Evolutionary conservation across 2,329 filamentous ascomycete genomes (phyloP).

Genomic region (Furcasterigmium furcatum): DNA sequence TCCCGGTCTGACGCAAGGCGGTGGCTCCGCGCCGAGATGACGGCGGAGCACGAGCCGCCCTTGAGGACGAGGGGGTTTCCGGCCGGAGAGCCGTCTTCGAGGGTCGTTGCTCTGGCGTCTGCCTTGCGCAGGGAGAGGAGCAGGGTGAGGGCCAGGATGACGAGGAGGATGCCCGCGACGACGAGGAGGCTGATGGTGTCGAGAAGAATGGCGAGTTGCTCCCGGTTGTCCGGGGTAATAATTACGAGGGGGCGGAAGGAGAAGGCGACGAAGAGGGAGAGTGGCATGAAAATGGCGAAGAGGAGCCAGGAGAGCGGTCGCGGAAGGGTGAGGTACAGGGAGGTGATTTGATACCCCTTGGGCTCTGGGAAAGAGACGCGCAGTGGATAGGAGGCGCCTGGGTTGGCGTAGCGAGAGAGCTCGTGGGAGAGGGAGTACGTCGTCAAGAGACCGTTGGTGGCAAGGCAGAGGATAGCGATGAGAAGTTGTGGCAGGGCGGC

Average conservation of each 20-base stretch:
- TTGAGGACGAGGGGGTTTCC: conserved; percentile 47
- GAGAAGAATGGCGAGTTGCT: conserved; percentile 17
- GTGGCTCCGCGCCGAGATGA: conserved; percentile 48
- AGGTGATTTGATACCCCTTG: conserved; percentile 40
- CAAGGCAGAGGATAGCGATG: conserved; percentile 43
- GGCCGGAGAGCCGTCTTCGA: conserved; percentile 26
- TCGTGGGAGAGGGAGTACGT: conserved; percentile 49
- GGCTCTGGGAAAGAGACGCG: conserved; percentile 43
- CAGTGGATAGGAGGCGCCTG: conserved; percentile 26
- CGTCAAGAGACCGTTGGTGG: conserved; percentile 42
- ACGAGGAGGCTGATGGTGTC: conserved; percentile 36
- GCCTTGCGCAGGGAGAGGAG: conserved; percentile 37
- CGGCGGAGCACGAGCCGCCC: conserved; percentile 47
- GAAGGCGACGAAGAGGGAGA: conserved; percentile 44
- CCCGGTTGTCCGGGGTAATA: too few relatives aligned
- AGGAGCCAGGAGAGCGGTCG: conserved; percentile 41
- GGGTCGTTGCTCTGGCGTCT: conserved; percentile 24
- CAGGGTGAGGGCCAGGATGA: conserved; percentile 27
- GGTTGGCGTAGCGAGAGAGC: conserved; percentile 37
- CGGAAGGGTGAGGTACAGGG: conserved; percentile 48
- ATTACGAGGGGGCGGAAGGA: conserved; percentile 17
- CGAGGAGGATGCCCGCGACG: conserved; percentile 34
- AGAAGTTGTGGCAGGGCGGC: conserved; percentile 45
- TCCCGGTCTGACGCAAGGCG: conserved; percentile 23
- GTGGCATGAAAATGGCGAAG: conserved; percentile 36